A percentile compares a stretch with the other conserved stretches of the same genome.
These are phyloP conservation scores for Fusarium odoratissimum DNA, from an alignment of 2,329 filamentous ascomycete genomes.

Conservation along the genomic window DNA sequence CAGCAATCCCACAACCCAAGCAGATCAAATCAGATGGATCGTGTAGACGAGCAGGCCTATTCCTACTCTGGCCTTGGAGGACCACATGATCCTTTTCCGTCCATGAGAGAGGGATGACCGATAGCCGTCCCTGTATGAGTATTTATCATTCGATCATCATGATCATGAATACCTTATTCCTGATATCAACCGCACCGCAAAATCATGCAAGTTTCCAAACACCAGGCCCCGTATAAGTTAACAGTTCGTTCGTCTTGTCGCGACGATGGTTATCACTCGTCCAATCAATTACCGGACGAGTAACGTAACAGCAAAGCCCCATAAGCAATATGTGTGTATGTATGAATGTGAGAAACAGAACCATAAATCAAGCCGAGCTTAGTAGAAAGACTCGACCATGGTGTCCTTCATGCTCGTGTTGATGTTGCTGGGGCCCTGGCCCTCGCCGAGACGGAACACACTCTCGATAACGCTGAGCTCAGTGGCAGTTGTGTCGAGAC, in stretches of 20 bases:
- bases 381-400: conserved; percentile 99
- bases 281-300: conserved; percentile 20
- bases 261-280: conserved; percentile 16
- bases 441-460: conserved; percentile 94
- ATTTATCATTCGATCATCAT: conserved; percentile 33
- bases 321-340: conserved; percentile 6
- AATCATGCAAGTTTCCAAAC: conserved; percentile 37
- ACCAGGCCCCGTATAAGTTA: conserved; percentile 39
- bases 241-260: conserved; percentile 8
- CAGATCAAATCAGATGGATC: conserved; percentile 3
- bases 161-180: conserved; percentile 33
- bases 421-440: conserved; percentile 80
- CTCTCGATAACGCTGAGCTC: conserved; percentile 96
- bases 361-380: conserved; percentile 47
- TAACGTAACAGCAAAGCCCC: conserved; percentile 28
- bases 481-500: conserved; percentile 94
- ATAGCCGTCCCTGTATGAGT: conserved; percentile 7
- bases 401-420: conserved; percentile 93
- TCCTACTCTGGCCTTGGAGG: background rate
- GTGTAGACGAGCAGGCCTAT: conserved; percentile 5
- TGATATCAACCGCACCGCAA: conserved; percentile 22
- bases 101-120: conserved; percentile 6
- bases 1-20: conserved; percentile 10
- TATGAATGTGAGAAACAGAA: conserved; percentile 13
- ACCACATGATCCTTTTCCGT: background rate